phyloP scores from a whole-genome alignment of 192 early-diverging fungal species.

The Gryganskiella cystojenkinii region DNA sequence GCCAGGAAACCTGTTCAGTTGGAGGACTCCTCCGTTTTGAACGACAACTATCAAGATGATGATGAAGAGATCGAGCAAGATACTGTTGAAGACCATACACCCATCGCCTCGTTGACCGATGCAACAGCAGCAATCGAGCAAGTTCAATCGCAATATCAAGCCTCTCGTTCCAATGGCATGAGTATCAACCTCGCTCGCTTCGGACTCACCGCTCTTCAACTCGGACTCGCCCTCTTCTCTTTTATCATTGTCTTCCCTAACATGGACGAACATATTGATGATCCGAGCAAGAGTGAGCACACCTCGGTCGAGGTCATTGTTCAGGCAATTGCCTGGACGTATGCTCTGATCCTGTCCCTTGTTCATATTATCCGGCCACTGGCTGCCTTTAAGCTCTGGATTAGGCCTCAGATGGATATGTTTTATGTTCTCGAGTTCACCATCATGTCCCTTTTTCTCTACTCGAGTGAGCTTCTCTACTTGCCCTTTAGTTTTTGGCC shows the following conservation, averaged over 20 bases:
- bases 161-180: not conserved
- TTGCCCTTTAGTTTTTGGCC: not conserved
- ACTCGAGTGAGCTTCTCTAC: not conserved
- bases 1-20: constrained; percentile 6
- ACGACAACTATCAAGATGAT: too few relatives aligned
- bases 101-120: not conserved
- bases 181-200: constrained; percentile 6
- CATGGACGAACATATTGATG: not conserved
- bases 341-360: constrained; percentile 5
- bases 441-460: not conserved
- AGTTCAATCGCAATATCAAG: not conserved
- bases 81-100: not conserved
- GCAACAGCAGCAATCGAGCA: not conserved
- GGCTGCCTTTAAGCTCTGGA: constrained; percentile 4
- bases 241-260: not conserved
- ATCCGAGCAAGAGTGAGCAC: too few relatives aligned
- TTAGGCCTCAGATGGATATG: constrained; percentile 14
- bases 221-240: constrained; percentile 10
- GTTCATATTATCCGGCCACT: not conserved
- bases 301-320: not conserved
- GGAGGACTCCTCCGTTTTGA: not conserved
- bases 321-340: constrained; percentile 1
- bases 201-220: constrained; percentile 7
- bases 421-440: constrained; percentile 6
- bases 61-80: not conserved